Evolutionary conservation across 2,329 filamentous ascomycete species (phyloP), one percentile per base, ranked within the genome.

Genomic region (Knoxdaviesia proteae): DNA sequence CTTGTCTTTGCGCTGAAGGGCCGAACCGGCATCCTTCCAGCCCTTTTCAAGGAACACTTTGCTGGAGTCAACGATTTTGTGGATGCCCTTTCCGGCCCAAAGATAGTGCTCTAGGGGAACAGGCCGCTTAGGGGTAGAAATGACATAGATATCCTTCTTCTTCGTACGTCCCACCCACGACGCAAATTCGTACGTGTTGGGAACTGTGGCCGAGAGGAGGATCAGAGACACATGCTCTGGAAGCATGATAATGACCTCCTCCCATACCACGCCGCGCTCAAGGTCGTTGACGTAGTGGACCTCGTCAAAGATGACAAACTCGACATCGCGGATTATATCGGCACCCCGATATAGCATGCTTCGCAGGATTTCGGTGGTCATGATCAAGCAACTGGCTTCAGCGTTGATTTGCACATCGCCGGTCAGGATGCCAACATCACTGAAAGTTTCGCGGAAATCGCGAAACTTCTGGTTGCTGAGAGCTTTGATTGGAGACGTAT

Each of bases 201-300:
- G 90, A 0, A 98, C 90, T 1, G 90, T 98, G 0, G 90, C 90
- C 5, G 90, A 98, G 3, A 98, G 70, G 2, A 96, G 65, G 50
- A 98, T 98, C 29, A 98, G 69, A 2, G 90, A 93, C 36, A 98
- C 84, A 60, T 98, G 90, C 56, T 94, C 87, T 0, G 90, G 90
- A 44, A 98, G 69, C 90, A 98, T 96, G 53, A 98, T 98, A 54
- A 98, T 98, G 52, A 98, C 90, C 60, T 98, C 90, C 59, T 98
- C 90, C 90, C 90, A 98, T 0, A 98, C 90, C 5, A 98, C 90
- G 53, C 90, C 90, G 60, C 90, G 74, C 58, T 96, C 90, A 31
- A 81, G 71, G 56, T 98, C 90, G 55, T 96, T 98, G 49, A 98
- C 88, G 56, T 98, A 98, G 60, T 98, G 90, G 2, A 98, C 90